A percentile compares a stretch with the other conserved stretches of the same genome.
Conservation (phyloP, 768 basidiomycete species). For the Heimioporus sp. region DNA sequence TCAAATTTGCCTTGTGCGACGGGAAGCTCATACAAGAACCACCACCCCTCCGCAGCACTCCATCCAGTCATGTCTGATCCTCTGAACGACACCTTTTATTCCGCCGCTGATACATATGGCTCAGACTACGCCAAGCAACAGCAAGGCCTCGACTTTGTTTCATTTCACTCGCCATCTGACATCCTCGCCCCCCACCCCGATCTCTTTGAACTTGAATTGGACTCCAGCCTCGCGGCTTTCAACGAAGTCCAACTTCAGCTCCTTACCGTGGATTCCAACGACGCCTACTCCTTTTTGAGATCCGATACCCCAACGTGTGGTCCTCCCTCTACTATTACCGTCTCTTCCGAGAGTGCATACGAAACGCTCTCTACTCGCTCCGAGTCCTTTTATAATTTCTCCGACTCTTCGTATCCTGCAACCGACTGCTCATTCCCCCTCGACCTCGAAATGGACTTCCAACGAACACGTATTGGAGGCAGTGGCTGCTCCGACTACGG, state of each 20-base stretch:
- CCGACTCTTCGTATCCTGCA: conserved; percentile 49
- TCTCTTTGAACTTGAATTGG: conserved; percentile 81
- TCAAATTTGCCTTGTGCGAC: conserved; percentile 5
- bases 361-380: conserved; percentile 67
- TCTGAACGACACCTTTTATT: conserved; percentile 31
- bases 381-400: conserved; percentile 68
- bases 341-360: conserved; percentile 74
- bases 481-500: conserved; percentile 51
- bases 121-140: conserved; percentile 38
- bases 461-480: conserved; percentile 52
- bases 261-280: conserved; percentile 61
- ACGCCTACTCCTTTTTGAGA: conserved; percentile 63
- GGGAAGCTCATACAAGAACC: conserved; percentile 11
- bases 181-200: conserved; percentile 77
- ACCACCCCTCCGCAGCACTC: conserved; percentile 27
- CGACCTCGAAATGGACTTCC: conserved; percentile 75
- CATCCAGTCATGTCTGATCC: conserved; percentile 30
- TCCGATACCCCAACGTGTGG: conserved; percentile 63
- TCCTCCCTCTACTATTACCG: conserved; percentile 76
- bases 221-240: conserved; percentile 64
- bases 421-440: conserved; percentile 56
- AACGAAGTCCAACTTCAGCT: conserved; percentile 63
- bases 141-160: conserved; percentile 61
- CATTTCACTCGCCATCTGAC: conserved; percentile 66
- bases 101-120: conserved; percentile 35